Conservation (phyloP, 176 grass and related monocot genomes). For the Carex littledalei region DNA sequence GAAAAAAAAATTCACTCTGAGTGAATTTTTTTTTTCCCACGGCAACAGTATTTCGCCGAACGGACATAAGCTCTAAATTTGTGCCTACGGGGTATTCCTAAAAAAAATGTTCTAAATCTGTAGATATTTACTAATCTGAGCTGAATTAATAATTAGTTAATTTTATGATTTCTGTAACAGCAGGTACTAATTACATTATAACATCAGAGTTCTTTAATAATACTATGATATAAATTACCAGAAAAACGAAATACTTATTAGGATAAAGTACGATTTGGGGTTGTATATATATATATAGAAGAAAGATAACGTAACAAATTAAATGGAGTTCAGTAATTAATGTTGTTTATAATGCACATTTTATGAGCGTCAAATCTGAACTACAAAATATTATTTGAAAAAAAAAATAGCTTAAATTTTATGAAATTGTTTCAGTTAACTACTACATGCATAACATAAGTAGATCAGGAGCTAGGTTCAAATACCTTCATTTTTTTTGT, state of each 20-base stretch:
- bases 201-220: not conserved
- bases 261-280: not conserved
- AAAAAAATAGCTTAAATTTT: not conserved
- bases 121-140: not conserved
- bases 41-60: no score
- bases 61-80: no score
- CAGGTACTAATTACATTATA: not conserved
- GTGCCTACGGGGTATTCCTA: no score
- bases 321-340: not conserved
- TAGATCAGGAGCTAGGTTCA: no score
- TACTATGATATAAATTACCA: not conserved
- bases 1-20: no score
- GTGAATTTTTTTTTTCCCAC: no score
- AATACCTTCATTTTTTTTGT: no score
- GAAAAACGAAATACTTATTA: not conserved
- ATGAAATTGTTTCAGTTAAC: not conserved
- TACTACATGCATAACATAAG: not conserved
- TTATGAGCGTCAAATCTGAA: not conserved
- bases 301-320: not conserved
- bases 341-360: not conserved
- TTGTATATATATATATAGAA: not conserved
- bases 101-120: no score
- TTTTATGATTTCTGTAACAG: constrained; percentile 1
- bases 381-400: not conserved
- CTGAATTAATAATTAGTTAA: not conserved